Evolutionary conservation across 805 yeast genomes (phyloP).

Genomic region (Cyberlindnera nakhonratchasimensis): DNA sequence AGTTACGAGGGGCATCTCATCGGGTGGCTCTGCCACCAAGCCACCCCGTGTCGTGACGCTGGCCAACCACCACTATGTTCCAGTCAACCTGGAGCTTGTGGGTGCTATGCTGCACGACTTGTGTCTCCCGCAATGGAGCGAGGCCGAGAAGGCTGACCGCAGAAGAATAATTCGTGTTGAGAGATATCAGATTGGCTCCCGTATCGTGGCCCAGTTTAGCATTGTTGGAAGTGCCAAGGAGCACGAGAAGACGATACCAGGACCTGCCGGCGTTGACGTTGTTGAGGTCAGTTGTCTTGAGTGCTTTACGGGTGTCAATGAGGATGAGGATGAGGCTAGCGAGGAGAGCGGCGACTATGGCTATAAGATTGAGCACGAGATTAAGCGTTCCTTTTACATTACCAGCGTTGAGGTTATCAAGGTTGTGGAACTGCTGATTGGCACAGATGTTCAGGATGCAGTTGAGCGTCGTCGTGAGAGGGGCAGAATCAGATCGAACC

Average conservation of each 20-base stretch:
- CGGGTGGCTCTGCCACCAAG: constrained; percentile 54
- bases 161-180: constrained; percentile 58
- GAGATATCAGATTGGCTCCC: constrained; percentile 46
- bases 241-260: constrained; percentile 36
- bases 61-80: constrained; percentile 32
- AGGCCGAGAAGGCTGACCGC: constrained; percentile 43
- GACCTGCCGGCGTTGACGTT: constrained; percentile 42
- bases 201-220: constrained; percentile 45
- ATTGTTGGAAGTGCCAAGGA: constrained; percentile 51
- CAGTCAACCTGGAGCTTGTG: constrained; percentile 45
- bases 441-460: constrained; percentile 43
- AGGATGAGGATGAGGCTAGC: constrained; percentile 30
- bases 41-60: constrained; percentile 44
- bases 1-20: constrained; percentile 53
- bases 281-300: constrained; percentile 60
- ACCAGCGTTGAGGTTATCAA: constrained; percentile 67
- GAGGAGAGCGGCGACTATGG: constrained; percentile 28
- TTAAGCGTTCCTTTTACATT: constrained; percentile 38
- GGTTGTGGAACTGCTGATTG: constrained; percentile 59
- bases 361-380: constrained; percentile 25
- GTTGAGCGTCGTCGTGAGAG: constrained; percentile 56
- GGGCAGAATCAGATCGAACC: constrained; percentile 62
- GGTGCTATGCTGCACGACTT: constrained; percentile 46
- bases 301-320: constrained; percentile 36
- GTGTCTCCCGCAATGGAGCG: constrained; percentile 50